phyloP scores from a whole-genome alignment of 345 rosid genomes.

The Theobroma cacao region DNA sequence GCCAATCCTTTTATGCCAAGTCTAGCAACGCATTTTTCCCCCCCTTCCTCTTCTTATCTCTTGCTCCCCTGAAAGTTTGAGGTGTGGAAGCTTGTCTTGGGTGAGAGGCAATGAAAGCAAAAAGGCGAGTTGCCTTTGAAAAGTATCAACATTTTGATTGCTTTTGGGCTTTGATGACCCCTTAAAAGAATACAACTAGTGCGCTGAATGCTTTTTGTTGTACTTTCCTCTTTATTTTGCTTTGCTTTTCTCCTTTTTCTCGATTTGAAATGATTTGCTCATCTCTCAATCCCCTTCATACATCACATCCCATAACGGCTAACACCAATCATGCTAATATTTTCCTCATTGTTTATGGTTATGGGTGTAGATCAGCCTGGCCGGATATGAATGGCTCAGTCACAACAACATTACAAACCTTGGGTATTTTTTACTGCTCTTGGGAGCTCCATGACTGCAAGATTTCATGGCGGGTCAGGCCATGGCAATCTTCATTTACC shows the following conservation, averaged over 20 bases:
- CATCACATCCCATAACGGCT: constrained; percentile 13
- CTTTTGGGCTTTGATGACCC: constrained; percentile 33
- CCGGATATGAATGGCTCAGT: not conserved
- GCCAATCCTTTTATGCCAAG: constrained; percentile 19
- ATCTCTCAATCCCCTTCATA: not conserved
- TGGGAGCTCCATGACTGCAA: too few species aligned
- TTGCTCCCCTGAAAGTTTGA: constrained; percentile 12
- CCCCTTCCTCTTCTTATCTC: not conserved
- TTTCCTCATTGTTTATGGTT: too few species aligned
- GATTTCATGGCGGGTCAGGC: too few species aligned
- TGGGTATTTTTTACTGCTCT: too few species aligned
- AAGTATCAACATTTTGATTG: constrained; percentile 35
- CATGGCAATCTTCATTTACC: too few species aligned
- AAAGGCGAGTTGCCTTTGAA: constrained; percentile 35
- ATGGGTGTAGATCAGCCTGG: too few species aligned
- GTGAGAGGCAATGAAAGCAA: constrained; percentile 25
- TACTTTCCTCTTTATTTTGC: constrained; percentile 10
- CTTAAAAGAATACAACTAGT: constrained; percentile 50
- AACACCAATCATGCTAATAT: not conserved
- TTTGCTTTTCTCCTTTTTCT: constrained; percentile 11
- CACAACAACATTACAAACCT: not conserved
- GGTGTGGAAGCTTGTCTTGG: constrained; percentile 38
- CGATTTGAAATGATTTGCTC: constrained; percentile 17
- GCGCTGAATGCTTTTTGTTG: constrained; percentile 17
- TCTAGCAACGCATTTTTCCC: too few species aligned